These are phyloP conservation scores for Lentinus brumalis DNA, from an alignment of 768 basidiomycete genomes.

Conservation along the genomic window DNA sequence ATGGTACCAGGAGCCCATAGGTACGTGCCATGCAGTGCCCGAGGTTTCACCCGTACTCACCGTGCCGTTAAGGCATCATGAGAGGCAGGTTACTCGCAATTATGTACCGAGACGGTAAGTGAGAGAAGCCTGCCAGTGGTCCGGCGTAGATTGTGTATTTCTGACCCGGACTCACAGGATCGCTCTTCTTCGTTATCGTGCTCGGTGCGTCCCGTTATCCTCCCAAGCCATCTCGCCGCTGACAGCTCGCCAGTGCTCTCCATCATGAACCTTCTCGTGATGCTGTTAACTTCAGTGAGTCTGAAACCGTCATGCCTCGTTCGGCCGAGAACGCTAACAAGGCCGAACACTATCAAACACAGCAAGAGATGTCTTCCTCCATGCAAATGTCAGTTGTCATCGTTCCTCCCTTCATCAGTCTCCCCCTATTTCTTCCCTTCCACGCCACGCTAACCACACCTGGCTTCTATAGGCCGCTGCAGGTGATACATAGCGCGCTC, in stretches of 20 bases:
- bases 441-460: background rate
- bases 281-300: slow-evolving; percentile 6
- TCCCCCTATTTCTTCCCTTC: background rate
- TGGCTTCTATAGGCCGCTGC: background rate
- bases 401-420: background rate
- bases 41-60: background rate
- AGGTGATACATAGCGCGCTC: slow-evolving; percentile 9
- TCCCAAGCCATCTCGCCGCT: background rate
- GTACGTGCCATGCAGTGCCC: background rate
- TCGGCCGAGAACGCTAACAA: too few species aligned
- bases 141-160: too few species aligned
- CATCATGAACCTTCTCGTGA: slow-evolving; percentile 8
- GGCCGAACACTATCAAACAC: background rate
- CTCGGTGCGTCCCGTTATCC: background rate
- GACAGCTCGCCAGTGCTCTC: background rate
- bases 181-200: slow-evolving; percentile 1
- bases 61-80: background rate
- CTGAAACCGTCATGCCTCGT: background rate
- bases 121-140: too few species aligned
- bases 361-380: background rate
- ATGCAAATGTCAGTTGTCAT: background rate
- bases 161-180: background rate
- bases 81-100: background rate
- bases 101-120: slow-evolving; percentile 12
- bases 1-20: background rate